phyloP scores from a whole-genome alignment of 1,284 basidiomycete species.

The Phellopilus nigrolimitatus region DNA sequence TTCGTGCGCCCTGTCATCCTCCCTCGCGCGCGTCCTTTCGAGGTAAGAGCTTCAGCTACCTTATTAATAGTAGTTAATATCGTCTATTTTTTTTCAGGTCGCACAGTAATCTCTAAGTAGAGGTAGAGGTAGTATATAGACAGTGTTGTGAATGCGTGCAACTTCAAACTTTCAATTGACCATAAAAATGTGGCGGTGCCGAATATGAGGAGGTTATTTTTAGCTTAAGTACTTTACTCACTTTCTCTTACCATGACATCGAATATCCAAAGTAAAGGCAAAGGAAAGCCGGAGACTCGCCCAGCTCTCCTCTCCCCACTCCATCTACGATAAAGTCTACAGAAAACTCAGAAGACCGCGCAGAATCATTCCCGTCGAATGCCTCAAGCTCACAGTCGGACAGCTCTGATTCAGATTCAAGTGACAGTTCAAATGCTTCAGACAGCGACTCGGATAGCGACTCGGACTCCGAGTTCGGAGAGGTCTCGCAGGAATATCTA shows the following conservation, averaged over 20 bases:
- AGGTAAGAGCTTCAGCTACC: no score
- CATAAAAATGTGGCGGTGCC: no score
- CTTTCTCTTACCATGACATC: no score
- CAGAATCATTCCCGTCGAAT: background rate
- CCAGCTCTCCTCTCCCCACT: no score
- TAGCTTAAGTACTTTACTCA: no score
- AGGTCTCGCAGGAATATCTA: constrained; percentile 55
- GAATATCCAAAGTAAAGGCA: no score
- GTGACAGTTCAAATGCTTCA: background rate
- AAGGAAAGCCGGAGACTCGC: no score
- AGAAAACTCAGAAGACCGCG: background rate
- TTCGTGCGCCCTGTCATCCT: constrained; percentile 24
- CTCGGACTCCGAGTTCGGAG: constrained; percentile 37
- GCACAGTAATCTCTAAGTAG: background rate
- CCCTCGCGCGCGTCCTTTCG: constrained; percentile 17
- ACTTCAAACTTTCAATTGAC: no score
- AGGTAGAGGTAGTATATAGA: constrained; percentile 2
- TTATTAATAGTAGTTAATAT: background rate
- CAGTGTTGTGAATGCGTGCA: background rate
- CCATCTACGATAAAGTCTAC: no score
- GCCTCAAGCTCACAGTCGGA: background rate
- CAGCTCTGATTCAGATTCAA: background rate
- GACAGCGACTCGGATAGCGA: constrained; percentile 31
- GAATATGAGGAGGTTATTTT: no score
- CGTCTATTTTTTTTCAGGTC: background rate